Conservation (phyloP, 371 early-diverging fungal species). For the Neoconidiobolus thromboides region DNA sequence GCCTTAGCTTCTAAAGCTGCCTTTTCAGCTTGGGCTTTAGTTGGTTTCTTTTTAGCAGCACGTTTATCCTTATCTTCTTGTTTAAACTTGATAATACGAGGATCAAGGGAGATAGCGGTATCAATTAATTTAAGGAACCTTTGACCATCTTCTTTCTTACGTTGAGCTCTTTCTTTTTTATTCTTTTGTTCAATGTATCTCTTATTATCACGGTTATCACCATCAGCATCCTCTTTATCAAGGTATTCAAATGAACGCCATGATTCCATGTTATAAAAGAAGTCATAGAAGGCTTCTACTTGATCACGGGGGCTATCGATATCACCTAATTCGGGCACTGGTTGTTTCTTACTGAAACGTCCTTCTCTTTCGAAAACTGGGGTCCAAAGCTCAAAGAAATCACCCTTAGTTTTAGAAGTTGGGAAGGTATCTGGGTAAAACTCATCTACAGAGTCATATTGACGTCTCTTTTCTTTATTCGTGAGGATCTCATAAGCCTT, state of each 20-base stretch:
- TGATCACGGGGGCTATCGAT: constrained; percentile 46
- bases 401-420: constrained; percentile 50
- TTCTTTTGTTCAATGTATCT: constrained; percentile 89
- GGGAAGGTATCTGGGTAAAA: constrained; percentile 38
- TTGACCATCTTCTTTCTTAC: constrained; percentile 92
- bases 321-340: constrained; percentile 68
- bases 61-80: constrained; percentile 75
- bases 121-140: constrained; percentile 64
- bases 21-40: constrained; percentile 30
- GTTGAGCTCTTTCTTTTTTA: constrained; percentile 73
- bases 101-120: constrained; percentile 29
- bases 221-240: constrained; percentile 89
- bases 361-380: constrained; percentile 82
- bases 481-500: constrained; percentile 91
- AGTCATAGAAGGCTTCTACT: constrained; percentile 90
- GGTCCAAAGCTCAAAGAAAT: constrained; percentile 77
- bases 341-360: constrained; percentile 77
- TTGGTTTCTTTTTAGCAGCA: constrained; percentile 74
- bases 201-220: constrained; percentile 90
- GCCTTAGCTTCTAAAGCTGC: constrained; percentile 11
- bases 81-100: constrained; percentile 76
- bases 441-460: constrained; percentile 93
- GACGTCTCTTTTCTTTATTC: constrained; percentile 78
- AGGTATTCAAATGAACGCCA: constrained; percentile 95
- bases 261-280: constrained; percentile 91